A percentile compares a stretch with the other conserved stretches of the same genome.
Evolutionary conservation across 1,284 basidiomycete species (phyloP).

Genomic region (Mycosarcoma mackinlayi): DNA sequence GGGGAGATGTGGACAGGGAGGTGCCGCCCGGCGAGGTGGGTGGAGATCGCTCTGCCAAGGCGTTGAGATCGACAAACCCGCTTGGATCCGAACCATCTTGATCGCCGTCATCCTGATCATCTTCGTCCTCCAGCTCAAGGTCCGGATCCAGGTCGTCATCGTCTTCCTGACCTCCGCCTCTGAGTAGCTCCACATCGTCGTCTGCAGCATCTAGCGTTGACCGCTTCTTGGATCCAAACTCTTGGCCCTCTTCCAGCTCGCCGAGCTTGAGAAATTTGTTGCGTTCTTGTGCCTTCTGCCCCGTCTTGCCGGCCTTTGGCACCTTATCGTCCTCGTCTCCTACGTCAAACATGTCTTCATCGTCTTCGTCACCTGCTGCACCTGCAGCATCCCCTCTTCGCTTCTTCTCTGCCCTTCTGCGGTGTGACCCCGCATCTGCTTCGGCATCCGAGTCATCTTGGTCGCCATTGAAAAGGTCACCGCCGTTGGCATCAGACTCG

Average conservation of each 20-base stretch:
- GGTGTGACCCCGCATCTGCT: constrained; percentile 68
- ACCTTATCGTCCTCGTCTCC: constrained; percentile 33
- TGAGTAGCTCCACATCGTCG: constrained; percentile 36
- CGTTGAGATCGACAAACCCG: constrained; percentile 47
- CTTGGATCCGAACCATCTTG: constrained; percentile 27
- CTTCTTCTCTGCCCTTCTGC: constrained; percentile 69
- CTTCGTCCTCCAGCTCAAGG: constrained; percentile 57
- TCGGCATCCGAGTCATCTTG: constrained; percentile 82
- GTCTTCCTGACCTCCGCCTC: constrained; percentile 26
- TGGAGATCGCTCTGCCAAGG: constrained; percentile 53
- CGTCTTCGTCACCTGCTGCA: constrained; percentile 64
- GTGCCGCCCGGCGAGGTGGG: constrained; percentile 47
- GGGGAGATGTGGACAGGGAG: constrained; percentile 9
- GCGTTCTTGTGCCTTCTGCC: constrained; percentile 12
- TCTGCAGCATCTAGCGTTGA: constrained; percentile 52
- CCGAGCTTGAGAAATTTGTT: constrained; percentile 73
- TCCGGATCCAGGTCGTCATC: constrained; percentile 57
- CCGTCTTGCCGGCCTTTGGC: constrained; percentile 12
- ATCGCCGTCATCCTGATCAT: constrained; percentile 23
- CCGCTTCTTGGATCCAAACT: constrained; percentile 56
- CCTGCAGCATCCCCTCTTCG: constrained; percentile 70
- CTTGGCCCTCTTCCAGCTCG: constrained; percentile 79
- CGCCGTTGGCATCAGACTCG: constrained; percentile 32
- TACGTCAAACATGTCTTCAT: constrained; percentile 87
- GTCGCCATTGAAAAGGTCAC: constrained; percentile 15